Conservation (phyloP, 768 basidiomycete species). For the Trametes cinnabarina region DNA sequence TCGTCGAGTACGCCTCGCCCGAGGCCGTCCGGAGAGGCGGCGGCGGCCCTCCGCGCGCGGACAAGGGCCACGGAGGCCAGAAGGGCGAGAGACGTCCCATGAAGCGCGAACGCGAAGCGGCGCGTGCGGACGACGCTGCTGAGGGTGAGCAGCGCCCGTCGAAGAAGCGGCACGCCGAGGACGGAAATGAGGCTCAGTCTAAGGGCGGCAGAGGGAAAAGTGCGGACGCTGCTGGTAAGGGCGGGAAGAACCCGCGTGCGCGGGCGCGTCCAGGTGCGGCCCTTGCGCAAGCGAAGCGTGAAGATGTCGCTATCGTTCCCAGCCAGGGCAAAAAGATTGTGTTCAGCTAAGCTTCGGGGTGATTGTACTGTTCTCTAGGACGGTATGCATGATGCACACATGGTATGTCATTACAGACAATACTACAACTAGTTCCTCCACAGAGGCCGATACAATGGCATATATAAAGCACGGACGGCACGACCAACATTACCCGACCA, state of each 20-base stretch:
- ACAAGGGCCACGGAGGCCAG: not conserved
- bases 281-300: constrained; percentile 72
- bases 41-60: constrained; percentile 18
- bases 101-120: not conserved
- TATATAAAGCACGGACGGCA: not conserved
- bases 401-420: constrained; percentile 20
- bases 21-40: constrained; percentile 88
- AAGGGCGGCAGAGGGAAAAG: not conserved
- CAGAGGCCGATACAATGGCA: not conserved
- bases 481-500: not conserved
- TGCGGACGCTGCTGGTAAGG: constrained; percentile 1
- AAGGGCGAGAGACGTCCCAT: not conserved
- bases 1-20: constrained; percentile 85
- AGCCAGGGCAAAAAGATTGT: constrained; percentile 70
- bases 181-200: constrained; percentile 8
- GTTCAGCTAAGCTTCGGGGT: constrained; percentile 54
- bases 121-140: constrained; percentile 14
- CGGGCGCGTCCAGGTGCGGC: constrained; percentile 78
- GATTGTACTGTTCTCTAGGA: no score
- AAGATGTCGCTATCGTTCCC: constrained; percentile 71
- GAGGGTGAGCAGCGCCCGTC: constrained; percentile 17
- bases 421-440: constrained; percentile 9
- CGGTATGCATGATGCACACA: not conserved
- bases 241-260: constrained; percentile 29
- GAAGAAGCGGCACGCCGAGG: constrained; percentile 23